Evolutionary conservation across 345 rosid species (phyloP).

Genomic region (Eucalyptus cladocalyx): DNA sequence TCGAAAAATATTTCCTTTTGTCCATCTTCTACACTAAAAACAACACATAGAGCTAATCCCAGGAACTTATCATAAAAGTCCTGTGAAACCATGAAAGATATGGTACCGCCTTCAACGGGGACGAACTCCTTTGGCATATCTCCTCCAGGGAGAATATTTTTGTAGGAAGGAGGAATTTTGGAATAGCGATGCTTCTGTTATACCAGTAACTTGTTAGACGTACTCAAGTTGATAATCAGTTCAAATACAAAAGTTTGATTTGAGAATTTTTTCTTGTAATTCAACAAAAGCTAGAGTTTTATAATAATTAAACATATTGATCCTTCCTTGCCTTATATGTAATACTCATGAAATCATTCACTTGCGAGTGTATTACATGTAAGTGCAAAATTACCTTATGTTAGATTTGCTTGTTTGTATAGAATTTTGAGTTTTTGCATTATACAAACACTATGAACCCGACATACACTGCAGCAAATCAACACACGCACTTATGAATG

Average conservation of each 20-base stretch:
- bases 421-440: no score
- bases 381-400: neutral
- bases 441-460: no score
- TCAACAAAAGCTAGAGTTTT: neutral
- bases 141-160: fast-evolving
- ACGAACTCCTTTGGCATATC: neutral
- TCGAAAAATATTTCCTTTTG: neutral
- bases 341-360: neutral
- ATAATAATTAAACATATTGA: neutral
- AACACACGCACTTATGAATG: no score
- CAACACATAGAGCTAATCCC: neutral
- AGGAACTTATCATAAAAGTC: neutral
- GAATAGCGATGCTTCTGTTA: neutral
- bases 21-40: neutral
- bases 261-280: neutral
- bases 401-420: neutral
- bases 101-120: neutral
- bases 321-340: neutral
- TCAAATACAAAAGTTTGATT: neutral
- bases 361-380: neutral
- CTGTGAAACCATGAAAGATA: neutral
- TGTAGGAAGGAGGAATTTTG: fast-evolving
- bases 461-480: no score
- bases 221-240: neutral
- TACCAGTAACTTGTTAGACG: neutral